Base-by-base conservation (phyloP, 164 flowering plant species). In the Vitis cinerea region DNA sequence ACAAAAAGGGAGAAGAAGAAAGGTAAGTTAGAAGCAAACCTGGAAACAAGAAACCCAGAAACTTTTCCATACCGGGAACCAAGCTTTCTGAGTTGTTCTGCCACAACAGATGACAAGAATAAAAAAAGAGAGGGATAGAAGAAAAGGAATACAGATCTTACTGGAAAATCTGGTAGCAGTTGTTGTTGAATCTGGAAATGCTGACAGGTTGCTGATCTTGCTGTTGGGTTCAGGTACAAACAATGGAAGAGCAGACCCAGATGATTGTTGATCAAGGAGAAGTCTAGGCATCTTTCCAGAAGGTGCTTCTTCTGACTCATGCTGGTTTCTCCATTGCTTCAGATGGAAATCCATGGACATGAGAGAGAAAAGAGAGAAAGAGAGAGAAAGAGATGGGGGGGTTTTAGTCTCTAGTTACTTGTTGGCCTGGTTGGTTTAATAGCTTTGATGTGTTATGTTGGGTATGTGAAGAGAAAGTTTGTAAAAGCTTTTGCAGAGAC, bases 201-300 rank as follows among this genome's bases (percentile, higher is more conserved):
- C 75, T 77, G 88, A 76, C 84, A 84, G 67, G 71, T 60, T 76
- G 79, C 68, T 77, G 82, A 70, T 65, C 69, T 72, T 83, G 67
- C 59, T 59, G 77, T 66, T 78, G 67, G 82, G 84, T 71, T 83
- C 81, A 69, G 88, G 81, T 65, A 77, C 86, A 83, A 86, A 91
- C 85, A 91, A 79, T 55, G 91, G 87, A 44, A 91, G 90, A 44
- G 87, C 89, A 74, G 78, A 72, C 31, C 4, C 77, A 64, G 80
- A 68, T 27, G 82, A 30, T 9, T 72, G 61, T 47, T 69, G 71
- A 51, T 83, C 83, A 77, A 79, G 72, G 61, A 78, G 69, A 52
- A 83, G 82, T 74, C 70, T 83, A 67, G 89, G 88, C 14, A 81
- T 82, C 81, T 88, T 87, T 62, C 81, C 78, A 79, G 84, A 71